phyloP scores from a whole-genome alignment of 1,284 basidiomycete genomes.

The Phylloboletellus chloephorus region DNA sequence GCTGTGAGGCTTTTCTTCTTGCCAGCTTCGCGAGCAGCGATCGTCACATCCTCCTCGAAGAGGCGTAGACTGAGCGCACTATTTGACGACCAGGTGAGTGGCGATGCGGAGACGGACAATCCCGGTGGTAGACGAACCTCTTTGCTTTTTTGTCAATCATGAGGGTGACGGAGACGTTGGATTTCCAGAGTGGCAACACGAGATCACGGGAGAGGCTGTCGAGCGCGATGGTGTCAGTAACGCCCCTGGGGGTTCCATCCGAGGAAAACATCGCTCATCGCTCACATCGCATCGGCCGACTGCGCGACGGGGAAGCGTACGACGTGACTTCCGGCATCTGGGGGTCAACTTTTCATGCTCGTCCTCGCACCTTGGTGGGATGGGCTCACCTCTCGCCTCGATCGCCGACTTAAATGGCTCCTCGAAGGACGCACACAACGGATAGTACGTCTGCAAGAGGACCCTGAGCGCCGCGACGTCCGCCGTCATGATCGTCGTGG shows the following conservation, averaged over 20 bases:
- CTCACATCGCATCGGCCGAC: conserved; percentile 51
- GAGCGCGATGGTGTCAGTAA: conserved; percentile 6
- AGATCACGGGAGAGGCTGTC: conserved; percentile 69
- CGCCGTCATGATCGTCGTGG: conserved; percentile 56
- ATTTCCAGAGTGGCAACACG: conserved; percentile 87
- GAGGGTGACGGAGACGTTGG: conserved; percentile 74
- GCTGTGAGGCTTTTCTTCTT: conserved; percentile 23
- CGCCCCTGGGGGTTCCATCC: too few species aligned
- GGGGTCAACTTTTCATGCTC: background rate
- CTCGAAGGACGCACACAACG: conserved; percentile 59
- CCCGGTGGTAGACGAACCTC: conserved; percentile 47
- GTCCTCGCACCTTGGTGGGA: background rate
- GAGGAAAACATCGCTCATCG: background rate
- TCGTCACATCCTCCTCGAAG: conserved; percentile 72
- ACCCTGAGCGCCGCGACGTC: conserved; percentile 58
- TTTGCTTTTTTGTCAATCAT: conserved; percentile 96
- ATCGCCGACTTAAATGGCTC: conserved; percentile 52
- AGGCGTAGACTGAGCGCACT: conserved; percentile 75
- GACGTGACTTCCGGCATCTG: conserved; percentile 70
- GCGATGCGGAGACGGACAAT: background rate
- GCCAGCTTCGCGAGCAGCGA: conserved; percentile 40
- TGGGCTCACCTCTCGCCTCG: conserved; percentile 43
- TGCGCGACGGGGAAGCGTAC: conserved; percentile 59
- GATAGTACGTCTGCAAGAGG: conserved; percentile 75
- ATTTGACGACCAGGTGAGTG: conserved; percentile 1